Evolutionary conservation across 192 early-diverging fungal species (phyloP).

Genomic region (Coemansia sp.): DNA sequence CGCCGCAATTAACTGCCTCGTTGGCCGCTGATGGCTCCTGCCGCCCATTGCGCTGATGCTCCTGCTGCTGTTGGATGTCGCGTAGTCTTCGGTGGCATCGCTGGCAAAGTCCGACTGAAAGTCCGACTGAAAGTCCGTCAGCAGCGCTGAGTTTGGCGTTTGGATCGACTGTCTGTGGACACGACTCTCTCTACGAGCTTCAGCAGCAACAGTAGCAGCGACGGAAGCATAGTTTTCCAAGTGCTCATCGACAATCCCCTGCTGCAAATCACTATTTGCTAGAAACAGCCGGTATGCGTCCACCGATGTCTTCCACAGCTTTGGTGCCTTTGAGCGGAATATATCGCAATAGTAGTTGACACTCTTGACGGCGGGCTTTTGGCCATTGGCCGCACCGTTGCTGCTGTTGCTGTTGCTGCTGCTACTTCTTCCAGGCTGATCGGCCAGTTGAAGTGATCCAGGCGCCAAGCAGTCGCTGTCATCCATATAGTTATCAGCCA

Average conservation of each 20-base stretch:
- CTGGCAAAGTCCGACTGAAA: constrained; percentile 23
- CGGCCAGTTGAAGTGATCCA: background rate
- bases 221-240: background rate
- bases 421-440: background rate
- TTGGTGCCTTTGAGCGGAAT: constrained; percentile 35
- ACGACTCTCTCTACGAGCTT: constrained; percentile 4
- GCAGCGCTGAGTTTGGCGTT: constrained; percentile 22
- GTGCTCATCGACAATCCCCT: background rate
- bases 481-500: background rate
- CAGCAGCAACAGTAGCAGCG: background rate
- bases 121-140: constrained; percentile 40
- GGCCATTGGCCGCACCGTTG: background rate
- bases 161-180: constrained; percentile 12
- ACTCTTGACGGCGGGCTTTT: constrained; percentile 28
- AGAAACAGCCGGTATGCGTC: constrained; percentile 40
- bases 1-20: constrained; percentile 27
- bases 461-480: background rate
- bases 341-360: constrained; percentile 54
- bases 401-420: constrained; percentile 1
- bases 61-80: background rate
- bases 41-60: constrained; percentile 1
- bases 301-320: constrained; percentile 33
- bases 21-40: constrained; percentile 6
- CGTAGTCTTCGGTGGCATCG: constrained; percentile 16
- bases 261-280: constrained; percentile 27